Evolutionary conservation across 768 basidiomycete species (phyloP).

Genomic region (Leucogyrophana mollusca): DNA sequence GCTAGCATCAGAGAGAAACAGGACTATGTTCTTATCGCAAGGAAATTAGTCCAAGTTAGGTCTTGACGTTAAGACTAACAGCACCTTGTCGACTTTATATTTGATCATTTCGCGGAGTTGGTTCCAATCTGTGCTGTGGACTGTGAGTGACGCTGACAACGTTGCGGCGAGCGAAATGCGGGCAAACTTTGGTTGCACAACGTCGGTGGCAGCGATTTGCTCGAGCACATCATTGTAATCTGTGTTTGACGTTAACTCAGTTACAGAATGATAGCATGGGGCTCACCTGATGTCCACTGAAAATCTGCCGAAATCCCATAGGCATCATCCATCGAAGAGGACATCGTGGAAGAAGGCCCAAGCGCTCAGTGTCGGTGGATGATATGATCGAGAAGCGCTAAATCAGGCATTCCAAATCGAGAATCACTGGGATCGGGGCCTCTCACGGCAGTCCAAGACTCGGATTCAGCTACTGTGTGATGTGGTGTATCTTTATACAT

Average conservation of each 20-base stretch:
- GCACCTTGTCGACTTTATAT: constrained; percentile 65
- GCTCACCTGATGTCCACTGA: constrained; percentile 54
- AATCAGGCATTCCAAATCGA: too few species aligned
- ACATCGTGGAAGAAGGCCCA: constrained; percentile 18
- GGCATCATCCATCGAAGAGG: constrained; percentile 11
- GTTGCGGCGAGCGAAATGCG: not conserved
- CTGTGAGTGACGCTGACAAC: constrained; percentile 8
- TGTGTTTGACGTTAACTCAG: constrained; percentile 26
- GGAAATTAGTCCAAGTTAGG: not conserved
- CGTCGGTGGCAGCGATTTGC: constrained; percentile 63
- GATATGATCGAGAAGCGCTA: too few species aligned
- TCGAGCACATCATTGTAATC: constrained; percentile 61
- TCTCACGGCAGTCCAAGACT: too few species aligned
- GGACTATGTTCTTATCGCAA: constrained; percentile 44
- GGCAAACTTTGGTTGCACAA: constrained; percentile 49
- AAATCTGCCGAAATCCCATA: constrained; percentile 27
- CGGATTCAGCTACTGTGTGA: too few species aligned
- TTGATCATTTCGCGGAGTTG: constrained; percentile 71
- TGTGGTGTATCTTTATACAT: too few species aligned
- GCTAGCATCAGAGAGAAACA: constrained; percentile 42
- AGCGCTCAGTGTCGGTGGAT: too few species aligned
- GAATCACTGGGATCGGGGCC: too few species aligned
- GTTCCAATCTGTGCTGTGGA: constrained; percentile 64
- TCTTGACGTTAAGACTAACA: constrained; percentile 1
- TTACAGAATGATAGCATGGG: constrained; percentile 1